Evolutionary conservation across 805 yeast genomes (phyloP).

Genomic region (Scheffersomyces coipomensis): DNA sequence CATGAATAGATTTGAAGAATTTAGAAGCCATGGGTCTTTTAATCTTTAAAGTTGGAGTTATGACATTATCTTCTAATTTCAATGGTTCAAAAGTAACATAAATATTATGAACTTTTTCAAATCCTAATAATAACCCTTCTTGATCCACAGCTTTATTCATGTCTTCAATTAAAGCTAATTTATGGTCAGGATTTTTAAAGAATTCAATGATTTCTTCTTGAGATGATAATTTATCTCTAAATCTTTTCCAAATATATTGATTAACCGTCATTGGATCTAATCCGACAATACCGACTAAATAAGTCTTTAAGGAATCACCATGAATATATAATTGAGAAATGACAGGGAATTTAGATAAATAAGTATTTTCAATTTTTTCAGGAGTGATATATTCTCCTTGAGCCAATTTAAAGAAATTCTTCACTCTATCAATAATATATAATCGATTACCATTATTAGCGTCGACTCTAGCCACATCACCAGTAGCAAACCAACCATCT

Average conservation of each 20-base stretch:
- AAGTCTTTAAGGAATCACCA: slow-evolving; percentile 29
- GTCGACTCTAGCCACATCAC: slow-evolving; percentile 43
- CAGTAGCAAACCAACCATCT: slow-evolving; percentile 59
- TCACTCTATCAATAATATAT: slow-evolving; percentile 49
- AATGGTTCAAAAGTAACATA: slow-evolving; percentile 37
- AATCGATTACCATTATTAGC: slow-evolving; percentile 22
- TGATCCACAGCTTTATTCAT: slow-evolving; percentile 22
- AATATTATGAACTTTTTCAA: slow-evolving; percentile 40
- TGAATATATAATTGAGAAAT: slow-evolving; percentile 29
- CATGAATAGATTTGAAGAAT: slow-evolving; percentile 23
- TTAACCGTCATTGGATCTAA: slow-evolving; percentile 18
- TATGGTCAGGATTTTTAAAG: slow-evolving; percentile 21
- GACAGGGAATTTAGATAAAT: slow-evolving; percentile 27
- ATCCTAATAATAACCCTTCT: slow-evolving; percentile 25
- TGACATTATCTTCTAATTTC: slow-evolving; percentile 33
- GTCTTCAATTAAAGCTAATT: slow-evolving; percentile 16
- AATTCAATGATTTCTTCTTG: slow-evolving; percentile 17
- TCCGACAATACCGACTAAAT: slow-evolving; percentile 29
- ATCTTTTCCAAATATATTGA: slow-evolving; percentile 13
- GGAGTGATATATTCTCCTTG: slow-evolving; percentile 44
- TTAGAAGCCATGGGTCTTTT: slow-evolving; percentile 37
- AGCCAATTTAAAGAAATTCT: slow-evolving; percentile 46
- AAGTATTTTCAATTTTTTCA: slow-evolving; percentile 37
- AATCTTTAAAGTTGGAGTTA: slow-evolving; percentile 44
- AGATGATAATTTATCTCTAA: slow-evolving; percentile 8